Conservation (phyloP, 495 filamentous ascomycete species). For the Xylaria intraflava region DNA sequence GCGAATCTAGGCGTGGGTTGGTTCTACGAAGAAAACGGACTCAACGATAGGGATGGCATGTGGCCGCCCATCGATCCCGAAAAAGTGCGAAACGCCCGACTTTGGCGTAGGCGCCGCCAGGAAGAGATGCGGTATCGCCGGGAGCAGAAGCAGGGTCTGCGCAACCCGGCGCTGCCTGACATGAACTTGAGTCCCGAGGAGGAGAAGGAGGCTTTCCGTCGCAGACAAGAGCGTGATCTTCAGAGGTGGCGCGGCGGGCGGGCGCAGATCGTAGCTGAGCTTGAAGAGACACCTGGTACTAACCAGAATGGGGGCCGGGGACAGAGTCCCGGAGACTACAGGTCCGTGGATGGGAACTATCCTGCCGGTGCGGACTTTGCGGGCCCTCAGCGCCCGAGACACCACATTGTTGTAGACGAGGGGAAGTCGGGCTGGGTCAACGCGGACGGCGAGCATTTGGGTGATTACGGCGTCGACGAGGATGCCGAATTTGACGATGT, state of each 20-base stretch:
- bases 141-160: constrained; percentile 40
- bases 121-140: constrained; percentile 43
- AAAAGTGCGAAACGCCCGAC: constrained; percentile 50
- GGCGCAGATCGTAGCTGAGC: constrained; percentile 31
- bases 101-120: constrained; percentile 29
- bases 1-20: constrained; percentile 41
- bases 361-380: constrained; percentile 6
- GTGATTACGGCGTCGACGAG: constrained; percentile 88
- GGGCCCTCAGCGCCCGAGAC: neutral
- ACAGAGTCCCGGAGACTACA: constrained; percentile 22
- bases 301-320: constrained; percentile 35
- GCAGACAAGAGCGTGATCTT: constrained; percentile 22
- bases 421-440: constrained; percentile 72
- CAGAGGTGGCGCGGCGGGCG: constrained; percentile 14
- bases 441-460: constrained; percentile 73
- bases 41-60: constrained; percentile 59
- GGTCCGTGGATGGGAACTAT: constrained; percentile 25
- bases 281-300: constrained; percentile 35
- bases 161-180: constrained; percentile 4
- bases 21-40: constrained; percentile 74
- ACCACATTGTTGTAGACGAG: constrained; percentile 21
- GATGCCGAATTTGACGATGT: constrained; percentile 65
- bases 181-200: constrained; percentile 31
- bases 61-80: constrained; percentile 95
- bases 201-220: constrained; percentile 41